phyloP scores from a whole-genome alignment of 441 rosid genomes.

The Corymbia calophylla region DNA sequence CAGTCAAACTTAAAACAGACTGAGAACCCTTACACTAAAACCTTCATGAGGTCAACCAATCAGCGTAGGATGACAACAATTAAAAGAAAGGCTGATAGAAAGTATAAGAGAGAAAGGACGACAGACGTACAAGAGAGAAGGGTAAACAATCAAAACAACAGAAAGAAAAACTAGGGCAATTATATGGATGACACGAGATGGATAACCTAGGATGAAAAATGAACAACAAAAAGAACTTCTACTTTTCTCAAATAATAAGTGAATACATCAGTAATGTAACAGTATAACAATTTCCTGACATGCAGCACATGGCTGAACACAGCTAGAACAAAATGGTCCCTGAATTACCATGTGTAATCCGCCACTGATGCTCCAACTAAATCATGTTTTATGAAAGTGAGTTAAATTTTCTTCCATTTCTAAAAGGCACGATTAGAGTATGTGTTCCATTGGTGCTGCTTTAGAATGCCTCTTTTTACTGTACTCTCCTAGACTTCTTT shows the following conservation, averaged over 20 bases:
- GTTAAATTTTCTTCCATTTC: neutral
- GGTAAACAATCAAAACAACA: neutral
- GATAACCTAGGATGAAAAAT: neutral
- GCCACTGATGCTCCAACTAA: neutral
- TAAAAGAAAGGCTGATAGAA: neutral
- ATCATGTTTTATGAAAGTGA: neutral
- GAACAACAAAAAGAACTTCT: neutral
- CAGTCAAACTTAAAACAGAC: neutral
- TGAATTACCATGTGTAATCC: neutral
- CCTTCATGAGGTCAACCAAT: neutral
- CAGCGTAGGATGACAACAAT: neutral
- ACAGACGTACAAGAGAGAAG: neutral
- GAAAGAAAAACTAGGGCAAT: neutral
- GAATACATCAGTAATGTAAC: neutral
- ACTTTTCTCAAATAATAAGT: neutral
- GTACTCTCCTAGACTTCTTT: neutral
- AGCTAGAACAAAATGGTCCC: neutral
- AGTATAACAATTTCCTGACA: neutral
- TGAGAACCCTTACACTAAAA: neutral
- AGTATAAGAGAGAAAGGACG: neutral
- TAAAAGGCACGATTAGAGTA: neutral
- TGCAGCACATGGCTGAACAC: neutral
- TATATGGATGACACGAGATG: neutral
- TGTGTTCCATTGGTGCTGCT: neutral
- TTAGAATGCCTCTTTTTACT: neutral